phyloP scores from a whole-genome alignment of 345 rosid genomes.

The Jatropha curcas region DNA sequence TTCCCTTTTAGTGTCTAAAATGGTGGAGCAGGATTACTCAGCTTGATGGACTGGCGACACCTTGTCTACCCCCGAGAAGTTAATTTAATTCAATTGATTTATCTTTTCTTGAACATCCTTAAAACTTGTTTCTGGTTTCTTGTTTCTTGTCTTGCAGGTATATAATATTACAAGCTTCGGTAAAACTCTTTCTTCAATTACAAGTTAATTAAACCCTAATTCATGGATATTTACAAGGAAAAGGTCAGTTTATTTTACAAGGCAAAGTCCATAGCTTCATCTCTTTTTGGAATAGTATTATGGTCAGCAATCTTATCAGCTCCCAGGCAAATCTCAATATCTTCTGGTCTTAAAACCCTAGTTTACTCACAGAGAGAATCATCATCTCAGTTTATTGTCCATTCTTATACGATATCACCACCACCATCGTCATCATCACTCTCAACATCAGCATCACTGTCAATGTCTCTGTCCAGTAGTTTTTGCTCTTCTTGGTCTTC shows the following conservation, averaged over 20 bases:
- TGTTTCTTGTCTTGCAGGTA: background rate
- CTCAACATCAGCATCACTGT: background rate
- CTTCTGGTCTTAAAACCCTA: slow-evolving; percentile 38
- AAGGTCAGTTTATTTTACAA: slow-evolving; percentile 18
- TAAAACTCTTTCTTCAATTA: too few species aligned
- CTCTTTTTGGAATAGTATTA: slow-evolving; percentile 16
- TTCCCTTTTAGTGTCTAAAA: too few species aligned
- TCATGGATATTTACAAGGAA: slow-evolving; percentile 6
- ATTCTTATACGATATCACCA: slow-evolving; percentile 16
- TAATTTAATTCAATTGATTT: too few species aligned
- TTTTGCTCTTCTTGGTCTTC: slow-evolving; percentile 19
- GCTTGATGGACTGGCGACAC: too few species aligned
- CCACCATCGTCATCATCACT: slow-evolving; percentile 1
- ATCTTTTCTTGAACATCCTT: too few species aligned
- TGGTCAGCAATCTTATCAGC: slow-evolving; percentile 18
- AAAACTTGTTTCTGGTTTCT: too few species aligned
- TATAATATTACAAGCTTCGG: background rate
- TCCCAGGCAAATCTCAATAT: slow-evolving; percentile 19
- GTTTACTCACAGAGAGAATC: slow-evolving; percentile 9
- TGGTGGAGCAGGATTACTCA: too few species aligned
- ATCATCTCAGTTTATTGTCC: slow-evolving; percentile 7
- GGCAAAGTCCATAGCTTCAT: slow-evolving; percentile 25
- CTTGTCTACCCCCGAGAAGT: too few species aligned
- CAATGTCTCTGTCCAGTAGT: slow-evolving; percentile 25
- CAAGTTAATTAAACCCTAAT: background rate